phyloP scores from a whole-genome alignment of 805 yeast species.

The Ascoidea asiatica region DNA sequence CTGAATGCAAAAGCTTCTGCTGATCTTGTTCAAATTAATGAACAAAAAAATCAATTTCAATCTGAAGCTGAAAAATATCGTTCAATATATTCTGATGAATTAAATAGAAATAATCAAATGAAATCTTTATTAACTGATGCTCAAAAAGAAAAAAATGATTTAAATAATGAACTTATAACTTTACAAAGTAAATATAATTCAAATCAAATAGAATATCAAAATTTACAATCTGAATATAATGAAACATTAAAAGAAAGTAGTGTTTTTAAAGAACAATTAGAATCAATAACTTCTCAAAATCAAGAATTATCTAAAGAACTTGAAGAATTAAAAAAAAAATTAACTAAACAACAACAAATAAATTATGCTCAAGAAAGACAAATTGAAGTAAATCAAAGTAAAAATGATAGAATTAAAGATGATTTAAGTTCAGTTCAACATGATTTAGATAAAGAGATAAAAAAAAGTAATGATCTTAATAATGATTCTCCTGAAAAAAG shows the following conservation, averaged over 20 bases:
- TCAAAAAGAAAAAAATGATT: conserved; percentile 50
- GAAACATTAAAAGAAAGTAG: conserved; percentile 57
- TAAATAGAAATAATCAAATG: conserved; percentile 58
- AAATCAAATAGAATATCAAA: conserved; percentile 49
- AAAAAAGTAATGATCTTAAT: conserved; percentile 24
- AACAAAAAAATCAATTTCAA: conserved; percentile 59
- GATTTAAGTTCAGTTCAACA: conserved; percentile 27
- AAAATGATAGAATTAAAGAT: conserved; percentile 27
- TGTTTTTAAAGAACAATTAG: conserved; percentile 53
- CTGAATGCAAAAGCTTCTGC: conserved; percentile 64
- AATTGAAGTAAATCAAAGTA: conserved; percentile 45
- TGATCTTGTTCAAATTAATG: conserved; percentile 57
- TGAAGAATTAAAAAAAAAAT: conserved; percentile 36
- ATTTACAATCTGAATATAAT: conserved; percentile 45
- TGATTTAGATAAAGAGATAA: conserved; percentile 24
- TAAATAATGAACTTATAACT: conserved; percentile 59
- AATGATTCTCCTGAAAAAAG: conserved; percentile 20
- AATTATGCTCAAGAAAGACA: conserved; percentile 58
- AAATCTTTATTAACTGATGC: conserved; percentile 49
- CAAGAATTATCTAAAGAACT: conserved; percentile 43
- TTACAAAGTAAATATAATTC: conserved; percentile 71
- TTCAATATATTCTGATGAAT: conserved; percentile 66
- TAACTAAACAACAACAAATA: conserved; percentile 49
- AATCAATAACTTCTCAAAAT: conserved; percentile 52
- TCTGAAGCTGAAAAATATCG: conserved; percentile 54